Evolutionary conservation across 305 asterid species (phyloP), one percentile per base, ranked within the genome.

Genomic region (Fraxinus velutina): DNA sequence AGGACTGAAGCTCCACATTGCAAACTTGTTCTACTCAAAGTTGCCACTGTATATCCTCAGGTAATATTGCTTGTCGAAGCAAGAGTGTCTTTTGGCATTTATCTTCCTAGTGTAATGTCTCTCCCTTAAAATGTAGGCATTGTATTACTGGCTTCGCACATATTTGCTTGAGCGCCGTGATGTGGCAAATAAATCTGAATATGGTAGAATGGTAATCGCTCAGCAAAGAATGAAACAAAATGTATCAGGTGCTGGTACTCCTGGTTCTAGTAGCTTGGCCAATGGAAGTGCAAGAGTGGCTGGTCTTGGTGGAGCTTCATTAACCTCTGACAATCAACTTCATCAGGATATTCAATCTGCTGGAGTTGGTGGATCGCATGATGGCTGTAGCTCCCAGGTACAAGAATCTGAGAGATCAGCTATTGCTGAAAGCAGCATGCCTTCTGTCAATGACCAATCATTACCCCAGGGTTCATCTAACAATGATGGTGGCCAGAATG

Each of bases 61-160:
- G 99, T 96, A 89, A 75, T 81, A 22, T 84, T 66, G 13, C 73
- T 80, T 81, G 71, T 34, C 50, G 30, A 33, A 75, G 33, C 57
- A 76, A 60, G 55, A 76, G 78, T 77, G 60, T 73, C 52, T 37
- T 64, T 37, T 80, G 15, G 21, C 37, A 15, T 36, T 74, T 32
- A 83, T 85, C 78, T 73, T 76, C 55, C 60, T 64, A 71, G 74
- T 80, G 80, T 81, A 80, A 82, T 81, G 74, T 32, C 76, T 68
- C 36, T 83, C 79, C 44, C 80, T 17, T 79, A 78, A 84, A 80
- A 81, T 84, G 77, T 84, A 96, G 99, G 99, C 99, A 66, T 83
- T 96, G 85, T 96, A 96, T 89, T 96, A 96, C 91, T 96, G 99
- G 99, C 93, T 96, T 60, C 97, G 99, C 75, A 96, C 99, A 2